These are phyloP conservation scores for Hypoxylon subgilvum DNA, from an alignment of 495 filamentous ascomycete genomes.

Conservation along the genomic window DNA sequence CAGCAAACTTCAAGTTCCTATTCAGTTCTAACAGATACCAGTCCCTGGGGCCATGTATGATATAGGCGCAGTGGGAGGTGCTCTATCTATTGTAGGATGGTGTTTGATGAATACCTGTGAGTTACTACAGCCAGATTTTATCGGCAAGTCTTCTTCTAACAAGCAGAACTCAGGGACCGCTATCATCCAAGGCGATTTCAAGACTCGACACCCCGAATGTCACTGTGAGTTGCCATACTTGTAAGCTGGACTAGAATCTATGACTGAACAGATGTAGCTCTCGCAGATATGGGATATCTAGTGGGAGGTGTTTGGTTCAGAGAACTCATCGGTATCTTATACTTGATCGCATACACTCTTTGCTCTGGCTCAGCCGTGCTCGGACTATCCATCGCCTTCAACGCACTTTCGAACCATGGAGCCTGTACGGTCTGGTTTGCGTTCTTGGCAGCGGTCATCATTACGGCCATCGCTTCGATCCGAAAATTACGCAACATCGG, in stretches of 20 bases:
- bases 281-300: slow-evolving; percentile 47
- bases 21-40: slow-evolving; percentile 31
- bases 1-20: slow-evolving; percentile 50
- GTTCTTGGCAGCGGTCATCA: slow-evolving; percentile 42
- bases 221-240: slow-evolving; percentile 22
- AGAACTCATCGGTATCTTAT: slow-evolving; percentile 51
- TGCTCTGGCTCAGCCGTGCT: slow-evolving; percentile 57
- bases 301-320: slow-evolving; percentile 40
- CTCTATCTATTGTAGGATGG: slow-evolving; percentile 52
- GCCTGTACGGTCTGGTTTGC: slow-evolving; percentile 56
- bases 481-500: slow-evolving; percentile 51
- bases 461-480: slow-evolving; percentile 40
- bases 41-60: slow-evolving; percentile 47
- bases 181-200: slow-evolving; percentile 46
- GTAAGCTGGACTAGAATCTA: not conserved
- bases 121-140: not conserved
- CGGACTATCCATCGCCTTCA: slow-evolving; percentile 57
- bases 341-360: slow-evolving; percentile 56
- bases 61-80: slow-evolving; percentile 50
- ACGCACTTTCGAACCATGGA: slow-evolving; percentile 56
- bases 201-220: slow-evolving; percentile 48
- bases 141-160: not conserved
- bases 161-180: slow-evolving; percentile 19
- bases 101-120: slow-evolving; percentile 47
- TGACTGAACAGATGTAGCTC: slow-evolving; percentile 8